phyloP scores from a whole-genome alignment of 2,329 filamentous ascomycete genomes.

The Paecilomyces sp. region DNA sequence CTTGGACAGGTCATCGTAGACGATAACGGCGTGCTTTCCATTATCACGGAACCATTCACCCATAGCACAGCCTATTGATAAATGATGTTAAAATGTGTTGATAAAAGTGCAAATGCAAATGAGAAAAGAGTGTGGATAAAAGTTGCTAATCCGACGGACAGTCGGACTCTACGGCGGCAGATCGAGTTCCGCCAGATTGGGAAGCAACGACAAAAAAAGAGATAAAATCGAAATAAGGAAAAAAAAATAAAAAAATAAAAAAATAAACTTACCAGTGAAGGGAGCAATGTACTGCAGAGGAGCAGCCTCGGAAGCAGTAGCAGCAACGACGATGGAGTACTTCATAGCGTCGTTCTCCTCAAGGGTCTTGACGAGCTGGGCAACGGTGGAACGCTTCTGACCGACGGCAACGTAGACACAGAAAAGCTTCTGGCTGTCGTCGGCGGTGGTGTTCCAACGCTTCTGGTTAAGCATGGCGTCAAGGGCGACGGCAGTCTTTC shows the following conservation, averaged over 20 bases:
- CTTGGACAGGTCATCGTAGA: conserved; percentile 96
- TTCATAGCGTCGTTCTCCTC: conserved; percentile 99
- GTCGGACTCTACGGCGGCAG: conserved; percentile 8
- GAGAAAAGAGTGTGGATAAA: too few species aligned
- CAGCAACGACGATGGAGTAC: conserved; percentile 88
- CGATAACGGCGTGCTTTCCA: conserved; percentile 80
- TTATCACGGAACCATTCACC: conserved; percentile 74
- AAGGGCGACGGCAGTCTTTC: conserved; percentile 97
- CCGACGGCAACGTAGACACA: conserved; percentile 98
- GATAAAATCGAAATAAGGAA: too few species aligned
- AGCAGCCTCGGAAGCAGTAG: conserved; percentile 94
- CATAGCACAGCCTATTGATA: conserved; percentile 32
- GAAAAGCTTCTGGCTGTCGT: conserved; percentile 98
- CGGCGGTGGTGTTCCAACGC: conserved; percentile 81
- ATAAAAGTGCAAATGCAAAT: neutral
- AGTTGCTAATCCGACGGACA: neutral
- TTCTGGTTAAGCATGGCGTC: conserved; percentile 99
- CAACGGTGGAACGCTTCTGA: conserved; percentile 99
- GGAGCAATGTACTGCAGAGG: conserved; percentile 91
- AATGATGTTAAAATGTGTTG: too few species aligned
- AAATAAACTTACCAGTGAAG: conserved; percentile 61
- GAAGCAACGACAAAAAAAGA: too few species aligned
- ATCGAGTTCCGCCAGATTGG: too few species aligned
- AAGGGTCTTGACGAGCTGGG: conserved; percentile 98
- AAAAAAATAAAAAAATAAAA: too few species aligned